Base-by-base conservation (phyloP, 2,329 filamentous ascomycete species). In the Trichophyton equinum region DNA sequence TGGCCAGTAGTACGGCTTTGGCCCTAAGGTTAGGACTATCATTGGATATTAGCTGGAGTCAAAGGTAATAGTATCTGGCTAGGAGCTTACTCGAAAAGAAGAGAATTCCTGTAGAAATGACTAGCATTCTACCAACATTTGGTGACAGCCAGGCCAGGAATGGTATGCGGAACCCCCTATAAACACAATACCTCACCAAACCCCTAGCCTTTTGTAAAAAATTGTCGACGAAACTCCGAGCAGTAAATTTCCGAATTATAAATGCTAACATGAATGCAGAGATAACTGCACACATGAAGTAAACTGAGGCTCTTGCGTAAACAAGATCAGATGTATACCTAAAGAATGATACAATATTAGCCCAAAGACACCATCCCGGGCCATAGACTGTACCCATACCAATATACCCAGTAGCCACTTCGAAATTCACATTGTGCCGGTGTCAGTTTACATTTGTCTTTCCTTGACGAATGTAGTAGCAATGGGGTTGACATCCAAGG, bases 1-100 rank as follows among this genome's bases (percentile, higher is more conserved):
- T 0, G 79, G 77, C 81, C 81, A 83, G 72, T 83, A 83, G 68
- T 82, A 83, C 0, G 81, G 80, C 27, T 73, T 68, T 0, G 81
- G 79, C 1, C 73, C 77, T 1, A 81, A 70, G 0, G 75, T 76
- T 76, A 80, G 76, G n/a, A 69, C 76, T 75, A 58, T 20, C 22
- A 33, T 25, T 59, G 25, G 60, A 38, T 8, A n/a, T 58, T 27
- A 58, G 27, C 27, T 11, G 13, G 9, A 47, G 8, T 7, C 8
- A 2, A 20, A 20, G 3, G 7, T 11, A 47, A 8, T 18, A 7
- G 9, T 13, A 22, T 47, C 8, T 20, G 9, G 44, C 4, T 1
- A 47, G 20, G 18, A 11, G 22, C 20, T 9, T 18, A 47, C 44
- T 18, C 0, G 44, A 47, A 22, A 58, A 27, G 20, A 58, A 58